Evolutionary conservation across 768 basidiomycete genomes (phyloP).

Genomic region (Pleurotus tuoliensis): DNA sequence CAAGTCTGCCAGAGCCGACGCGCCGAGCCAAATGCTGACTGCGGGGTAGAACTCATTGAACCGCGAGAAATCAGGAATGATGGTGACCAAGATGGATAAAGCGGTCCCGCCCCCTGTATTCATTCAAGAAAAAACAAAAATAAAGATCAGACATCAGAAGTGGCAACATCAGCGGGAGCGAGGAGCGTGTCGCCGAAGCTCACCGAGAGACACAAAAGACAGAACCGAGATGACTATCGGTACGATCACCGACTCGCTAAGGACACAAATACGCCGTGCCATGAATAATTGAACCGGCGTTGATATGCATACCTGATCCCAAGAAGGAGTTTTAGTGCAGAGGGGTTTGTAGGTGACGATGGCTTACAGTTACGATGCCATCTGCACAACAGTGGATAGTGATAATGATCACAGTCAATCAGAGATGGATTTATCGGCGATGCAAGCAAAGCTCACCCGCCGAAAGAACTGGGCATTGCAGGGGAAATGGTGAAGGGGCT

Average conservation of each 20-base stretch:
- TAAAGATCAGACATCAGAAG: background rate
- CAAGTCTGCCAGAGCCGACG: conserved; percentile 5
- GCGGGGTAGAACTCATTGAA: background rate
- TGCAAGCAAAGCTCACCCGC: too few species aligned
- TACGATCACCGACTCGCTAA: background rate
- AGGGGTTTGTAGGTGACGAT: too few species aligned
- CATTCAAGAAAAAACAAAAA: background rate
- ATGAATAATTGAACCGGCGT: conserved; percentile 9
- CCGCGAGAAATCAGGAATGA: background rate
- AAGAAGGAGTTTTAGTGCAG: background rate
- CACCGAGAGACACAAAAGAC: conserved; percentile 4
- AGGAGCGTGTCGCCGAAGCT: background rate
- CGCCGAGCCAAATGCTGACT: conserved; percentile 2
- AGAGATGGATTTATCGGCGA: too few species aligned
- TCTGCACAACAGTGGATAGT: background rate
- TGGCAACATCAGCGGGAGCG: too few species aligned
- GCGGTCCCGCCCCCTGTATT: conserved; percentile 1
- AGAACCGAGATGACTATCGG: background rate
- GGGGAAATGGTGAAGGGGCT: too few species aligned
- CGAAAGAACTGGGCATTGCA: too few species aligned
- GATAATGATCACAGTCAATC: too few species aligned
- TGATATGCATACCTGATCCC: conserved; percentile 6
- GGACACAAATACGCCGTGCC: conserved; percentile 5
- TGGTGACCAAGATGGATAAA: background rate
- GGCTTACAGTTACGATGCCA: conserved; percentile 4